Evolutionary conservation across 495 filamentous ascomycete species (phyloP).

Genomic region (Penicillium malachiteum): DNA sequence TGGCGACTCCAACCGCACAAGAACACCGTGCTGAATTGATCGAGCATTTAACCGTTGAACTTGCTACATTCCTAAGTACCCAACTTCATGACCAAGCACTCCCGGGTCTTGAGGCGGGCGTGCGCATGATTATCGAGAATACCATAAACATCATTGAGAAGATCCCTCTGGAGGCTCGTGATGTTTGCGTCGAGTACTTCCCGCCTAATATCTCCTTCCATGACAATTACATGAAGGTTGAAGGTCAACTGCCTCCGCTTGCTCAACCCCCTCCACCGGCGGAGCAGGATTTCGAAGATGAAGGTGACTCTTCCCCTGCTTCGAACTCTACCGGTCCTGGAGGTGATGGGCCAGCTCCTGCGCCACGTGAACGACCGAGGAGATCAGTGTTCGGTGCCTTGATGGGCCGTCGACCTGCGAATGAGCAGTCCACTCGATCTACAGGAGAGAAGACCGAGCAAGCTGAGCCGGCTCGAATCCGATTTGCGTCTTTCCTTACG

Average conservation of each 20-base stretch:
- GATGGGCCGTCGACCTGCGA: slow-evolving; percentile 38
- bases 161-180: slow-evolving; percentile 85
- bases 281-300: slow-evolving; percentile 25
- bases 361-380: slow-evolving; percentile 15
- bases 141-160: slow-evolving; percentile 83
- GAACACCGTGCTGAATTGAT: slow-evolving; percentile 66
- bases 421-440: slow-evolving; percentile 8
- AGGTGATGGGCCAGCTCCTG: slow-evolving; percentile 29
- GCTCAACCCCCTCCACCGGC: slow-evolving; percentile 43
- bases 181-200: slow-evolving; percentile 84
- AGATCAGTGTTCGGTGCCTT: slow-evolving; percentile 51
- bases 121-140: slow-evolving; percentile 90
- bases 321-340: slow-evolving; percentile 24
- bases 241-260: slow-evolving; percentile 73
- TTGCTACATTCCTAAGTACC: slow-evolving; percentile 66
- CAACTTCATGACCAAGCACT: slow-evolving; percentile 75
- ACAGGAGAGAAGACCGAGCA: slow-evolving; percentile 13
- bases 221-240: slow-evolving; percentile 77
- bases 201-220: slow-evolving; percentile 66
- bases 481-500: slow-evolving; percentile 81
- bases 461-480: slow-evolving; percentile 46
- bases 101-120: slow-evolving; percentile 73
- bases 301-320: slow-evolving; percentile 34
- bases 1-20: slow-evolving; percentile 62
- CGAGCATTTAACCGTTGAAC: slow-evolving; percentile 63